Evolutionary conservation across 202 grass and related monocot genomes (phyloP).

Genomic region (Zoysia matrella): DNA sequence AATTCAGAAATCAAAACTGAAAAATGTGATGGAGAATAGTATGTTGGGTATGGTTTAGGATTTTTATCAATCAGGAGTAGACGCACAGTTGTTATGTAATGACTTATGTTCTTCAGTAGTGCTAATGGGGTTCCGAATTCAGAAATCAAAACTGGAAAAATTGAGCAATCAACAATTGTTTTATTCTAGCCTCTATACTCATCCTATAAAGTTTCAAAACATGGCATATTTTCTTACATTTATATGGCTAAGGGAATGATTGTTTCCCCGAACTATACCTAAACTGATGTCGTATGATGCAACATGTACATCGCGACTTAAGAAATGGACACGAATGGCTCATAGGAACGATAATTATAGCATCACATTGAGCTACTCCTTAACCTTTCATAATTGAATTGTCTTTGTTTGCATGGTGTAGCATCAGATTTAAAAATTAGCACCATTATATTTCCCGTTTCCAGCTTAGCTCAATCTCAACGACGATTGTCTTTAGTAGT

Average conservation of each 20-base stretch:
- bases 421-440: too few relatives aligned
- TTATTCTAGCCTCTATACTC: neutral
- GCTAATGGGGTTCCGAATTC: neutral
- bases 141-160: slow-evolving; percentile 30
- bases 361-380: too few relatives aligned
- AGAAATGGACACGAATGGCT: slow-evolving; percentile 12
- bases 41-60: slow-evolving; percentile 14
- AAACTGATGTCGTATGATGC: slow-evolving; percentile 33
- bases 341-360: slow-evolving; percentile 40
- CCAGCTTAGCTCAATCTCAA: too few relatives aligned
- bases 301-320: slow-evolving; percentile 31
- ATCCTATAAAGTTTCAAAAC: slow-evolving; percentile 33
- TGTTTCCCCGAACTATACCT: slow-evolving; percentile 37
- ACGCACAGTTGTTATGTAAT: slow-evolving; percentile 24
- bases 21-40: slow-evolving; percentile 2
- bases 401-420: too few relatives aligned
- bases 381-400: too few relatives aligned
- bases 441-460: too few relatives aligned
- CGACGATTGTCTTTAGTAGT: too few relatives aligned
- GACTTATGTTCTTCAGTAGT: neutral
- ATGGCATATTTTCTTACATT: slow-evolving; percentile 3
- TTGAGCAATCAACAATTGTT: slow-evolving; percentile 13
- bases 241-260: slow-evolving; percentile 20
- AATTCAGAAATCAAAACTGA: neutral
- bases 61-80: slow-evolving; percentile 22